Percentiles rank a stretch among this genome's conserved stretches.
These are phyloP conservation scores for Gossypium aridum DNA, from an alignment of 441 rosid species.

Conservation along the genomic window DNA sequence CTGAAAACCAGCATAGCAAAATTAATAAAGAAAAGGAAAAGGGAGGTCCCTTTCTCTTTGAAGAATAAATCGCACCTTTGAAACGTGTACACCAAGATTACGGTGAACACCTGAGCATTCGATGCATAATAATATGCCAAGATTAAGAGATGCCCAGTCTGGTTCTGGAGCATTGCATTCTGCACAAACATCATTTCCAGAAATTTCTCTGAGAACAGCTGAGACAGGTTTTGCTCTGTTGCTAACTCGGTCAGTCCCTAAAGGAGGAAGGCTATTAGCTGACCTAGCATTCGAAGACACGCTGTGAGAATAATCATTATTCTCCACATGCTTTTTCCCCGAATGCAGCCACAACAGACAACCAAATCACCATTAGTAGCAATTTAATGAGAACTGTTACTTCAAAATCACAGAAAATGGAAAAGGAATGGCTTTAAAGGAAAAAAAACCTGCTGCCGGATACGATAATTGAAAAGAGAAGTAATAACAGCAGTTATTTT, in stretches of 20 bases:
- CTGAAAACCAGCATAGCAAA: neutral
- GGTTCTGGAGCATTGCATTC: constrained; percentile 83
- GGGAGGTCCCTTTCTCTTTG: neutral
- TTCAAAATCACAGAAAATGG: neutral
- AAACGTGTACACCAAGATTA: constrained; percentile 92
- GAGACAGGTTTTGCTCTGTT: constrained; percentile 42
- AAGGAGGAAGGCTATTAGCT: constrained; percentile 19
- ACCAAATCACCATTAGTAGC: constrained; percentile 22
- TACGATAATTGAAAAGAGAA: constrained; percentile 67
- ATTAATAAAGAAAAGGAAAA: neutral
- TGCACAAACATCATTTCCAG: constrained; percentile 87
- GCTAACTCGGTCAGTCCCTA: constrained; percentile 24
- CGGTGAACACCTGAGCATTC: constrained; percentile 95
- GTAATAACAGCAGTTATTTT: constrained; percentile 75
- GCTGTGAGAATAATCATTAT: constrained; percentile 22
- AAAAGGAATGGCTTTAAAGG: neutral
- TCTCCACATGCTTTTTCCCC: constrained; percentile 26
- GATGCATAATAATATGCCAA: constrained; percentile 81
- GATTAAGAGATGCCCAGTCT: constrained; percentile 96
- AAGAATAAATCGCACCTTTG: constrained; percentile 54
- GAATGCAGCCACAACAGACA: constrained; percentile 41
- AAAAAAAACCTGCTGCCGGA: constrained; percentile 59
- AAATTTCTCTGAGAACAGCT: constrained; percentile 52
- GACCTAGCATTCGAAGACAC: constrained; percentile 27
- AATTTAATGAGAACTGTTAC: neutral